A percentile compares a stretch with the other conserved stretches of the same genome.
phyloP scores from a whole-genome alignment of 176 grass and related monocot genomes.

The Secale cereale region DNA sequence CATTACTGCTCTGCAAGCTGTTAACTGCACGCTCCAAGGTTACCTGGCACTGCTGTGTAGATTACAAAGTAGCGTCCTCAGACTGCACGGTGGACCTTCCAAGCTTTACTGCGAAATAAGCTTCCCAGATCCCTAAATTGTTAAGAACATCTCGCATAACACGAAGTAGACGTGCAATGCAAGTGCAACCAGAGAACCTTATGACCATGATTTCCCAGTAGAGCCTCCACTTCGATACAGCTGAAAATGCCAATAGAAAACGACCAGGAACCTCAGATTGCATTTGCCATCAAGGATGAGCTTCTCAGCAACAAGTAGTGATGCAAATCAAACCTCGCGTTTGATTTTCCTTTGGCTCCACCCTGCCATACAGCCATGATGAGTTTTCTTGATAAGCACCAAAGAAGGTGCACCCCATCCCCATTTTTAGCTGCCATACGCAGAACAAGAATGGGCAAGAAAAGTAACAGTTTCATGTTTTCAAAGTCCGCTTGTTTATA shows the following conservation, averaged over 20 bases:
- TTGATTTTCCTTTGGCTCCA: neutral
- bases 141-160: neutral
- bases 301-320: neutral
- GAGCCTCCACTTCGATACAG: neutral
- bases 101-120: constrained; percentile 3
- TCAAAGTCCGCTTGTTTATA: neutral
- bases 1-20: neutral
- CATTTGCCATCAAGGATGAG: neutral
- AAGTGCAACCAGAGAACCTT: neutral
- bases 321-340: constrained; percentile 11
- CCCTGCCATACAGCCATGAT: neutral
- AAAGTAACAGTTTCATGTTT: neutral
- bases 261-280: neutral
- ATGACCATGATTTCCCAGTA: constrained; percentile 4
- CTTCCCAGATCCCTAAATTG: neutral
- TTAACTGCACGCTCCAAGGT: neutral
- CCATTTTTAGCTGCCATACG: neutral
- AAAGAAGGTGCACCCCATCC: neutral
- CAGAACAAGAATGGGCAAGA: neutral
- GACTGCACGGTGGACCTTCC: constrained; percentile 12
- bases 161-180: neutral
- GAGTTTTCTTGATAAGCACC: neutral
- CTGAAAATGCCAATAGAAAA: neutral
- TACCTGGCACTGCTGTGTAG: neutral
- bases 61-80: neutral